Percentiles rank a stretch among this genome's conserved stretches.
phyloP scores from a whole-genome alignment of 2,329 filamentous ascomycete species.

The Ascochyta clinopodiicola region DNA sequence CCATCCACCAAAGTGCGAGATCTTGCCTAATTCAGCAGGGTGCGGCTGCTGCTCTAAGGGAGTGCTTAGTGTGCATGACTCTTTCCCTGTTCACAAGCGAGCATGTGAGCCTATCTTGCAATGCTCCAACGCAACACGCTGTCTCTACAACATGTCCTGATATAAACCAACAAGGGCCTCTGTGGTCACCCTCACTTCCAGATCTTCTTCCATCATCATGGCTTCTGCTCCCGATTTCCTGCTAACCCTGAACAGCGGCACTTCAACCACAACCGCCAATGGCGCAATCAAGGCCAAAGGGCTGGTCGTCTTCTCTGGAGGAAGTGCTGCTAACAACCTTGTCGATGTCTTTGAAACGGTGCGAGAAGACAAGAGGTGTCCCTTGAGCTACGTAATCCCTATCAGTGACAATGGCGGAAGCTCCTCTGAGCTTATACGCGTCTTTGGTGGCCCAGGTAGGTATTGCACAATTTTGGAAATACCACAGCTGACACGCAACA shows the following conservation, averaged over 20 bases:
- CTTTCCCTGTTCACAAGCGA: constrained; percentile 26
- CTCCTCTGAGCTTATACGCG: constrained; percentile 89
- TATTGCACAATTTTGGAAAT: constrained; percentile 21
- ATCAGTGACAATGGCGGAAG: constrained; percentile 96
- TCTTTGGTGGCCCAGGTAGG: constrained; percentile 89
- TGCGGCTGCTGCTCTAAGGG: constrained; percentile 15
- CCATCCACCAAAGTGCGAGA: constrained; percentile 29
- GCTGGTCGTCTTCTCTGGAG: constrained; percentile 88
- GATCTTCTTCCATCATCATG: constrained; percentile 24
- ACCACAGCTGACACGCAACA: constrained; percentile 21
- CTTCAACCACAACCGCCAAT: constrained; percentile 26
- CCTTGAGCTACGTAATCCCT: constrained; percentile 85
- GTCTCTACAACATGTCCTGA: constrained; percentile 29
- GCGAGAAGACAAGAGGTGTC: constrained; percentile 67
- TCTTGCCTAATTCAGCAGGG: constrained; percentile 33
- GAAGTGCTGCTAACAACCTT: constrained; percentile 91
- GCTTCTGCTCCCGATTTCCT: constrained; percentile 21
- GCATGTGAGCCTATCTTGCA: constrained; percentile 6
- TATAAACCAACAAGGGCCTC: constrained; percentile 21
- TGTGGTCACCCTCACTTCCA: constrained; percentile 18
- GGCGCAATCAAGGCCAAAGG: constrained; percentile 52
- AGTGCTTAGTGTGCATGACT: constrained; percentile 37
- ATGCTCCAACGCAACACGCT: constrained; percentile 28
- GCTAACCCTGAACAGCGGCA: constrained; percentile 25
- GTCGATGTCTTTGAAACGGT: constrained; percentile 83